These are phyloP conservation scores for Bryum argenteum DNA, from an alignment of 225 moss, liverwort and hornwort species.

Conservation along the genomic window DNA sequence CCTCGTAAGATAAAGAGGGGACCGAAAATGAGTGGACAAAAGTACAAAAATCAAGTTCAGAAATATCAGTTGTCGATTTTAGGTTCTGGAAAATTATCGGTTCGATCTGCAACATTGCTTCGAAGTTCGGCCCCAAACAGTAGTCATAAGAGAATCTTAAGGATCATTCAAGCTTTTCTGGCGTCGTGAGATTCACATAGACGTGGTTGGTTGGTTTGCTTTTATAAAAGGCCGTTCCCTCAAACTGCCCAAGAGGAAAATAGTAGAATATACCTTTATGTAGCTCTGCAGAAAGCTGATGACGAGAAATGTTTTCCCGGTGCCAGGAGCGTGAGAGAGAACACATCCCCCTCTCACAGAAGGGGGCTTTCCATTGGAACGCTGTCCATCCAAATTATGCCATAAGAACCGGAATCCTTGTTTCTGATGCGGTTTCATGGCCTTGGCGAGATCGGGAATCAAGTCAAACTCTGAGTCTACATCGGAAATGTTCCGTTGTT, in stretches of 20 bases:
- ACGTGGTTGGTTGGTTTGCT: background rate
- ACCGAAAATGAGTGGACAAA: background rate
- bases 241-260: conserved; percentile 14
- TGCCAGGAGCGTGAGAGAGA: conserved; percentile 94
- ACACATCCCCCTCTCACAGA: conserved; percentile 81
- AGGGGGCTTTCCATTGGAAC: conserved; percentile 40
- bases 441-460: conserved; percentile 66
- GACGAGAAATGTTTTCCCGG: conserved; percentile 90
- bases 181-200: conserved; percentile 17
- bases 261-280: conserved; percentile 54
- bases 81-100: background rate
- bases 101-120: conserved; percentile 14
- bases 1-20: conserved; percentile 6
- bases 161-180: conserved; percentile 14
- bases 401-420: conserved; percentile 92
- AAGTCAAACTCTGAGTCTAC: conserved; percentile 51
- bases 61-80: background rate
- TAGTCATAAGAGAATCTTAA: conserved; percentile 13
- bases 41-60: background rate
- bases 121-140: conserved; percentile 3
- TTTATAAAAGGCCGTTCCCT: conserved; percentile 15
- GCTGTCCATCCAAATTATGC: conserved; percentile 70
- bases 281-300: conserved; percentile 91
- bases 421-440: conserved; percentile 85
- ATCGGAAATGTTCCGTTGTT: conserved; percentile 28